Conservation (phyloP, 2,329 filamentous ascomycete genomes). For the Fonsecaea multimorphosa region DNA sequence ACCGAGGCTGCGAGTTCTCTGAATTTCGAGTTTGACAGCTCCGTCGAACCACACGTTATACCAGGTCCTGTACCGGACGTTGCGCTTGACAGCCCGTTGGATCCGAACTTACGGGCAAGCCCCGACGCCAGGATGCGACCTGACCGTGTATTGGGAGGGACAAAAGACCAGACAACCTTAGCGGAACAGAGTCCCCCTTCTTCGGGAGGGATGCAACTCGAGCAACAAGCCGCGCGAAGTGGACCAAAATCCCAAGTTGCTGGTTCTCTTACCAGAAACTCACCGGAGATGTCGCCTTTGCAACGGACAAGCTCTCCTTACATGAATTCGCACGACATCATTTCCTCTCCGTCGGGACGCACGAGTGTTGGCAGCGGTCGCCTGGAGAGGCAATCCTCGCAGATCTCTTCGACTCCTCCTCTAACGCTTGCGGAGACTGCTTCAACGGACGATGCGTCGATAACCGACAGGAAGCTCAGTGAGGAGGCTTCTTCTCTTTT, state of each 20-base stretch:
- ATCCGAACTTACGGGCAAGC: not conserved
- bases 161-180: not conserved
- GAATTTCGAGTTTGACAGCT: not conserved
- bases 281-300: not conserved
- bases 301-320: not conserved
- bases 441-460: slow-evolving; percentile 5
- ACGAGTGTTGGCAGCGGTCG: not conserved
- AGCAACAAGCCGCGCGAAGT: not conserved
- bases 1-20: too few species aligned
- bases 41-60: not conserved
- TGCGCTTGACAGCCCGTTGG: not conserved
- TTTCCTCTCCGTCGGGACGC: not conserved
- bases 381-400: not conserved
- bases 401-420: slow-evolving; percentile 4
- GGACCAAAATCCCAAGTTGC: not conserved
- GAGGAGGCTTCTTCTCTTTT: not conserved
- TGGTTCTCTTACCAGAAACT: slow-evolving; percentile 5
- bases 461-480: not conserved
- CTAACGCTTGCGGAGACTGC: slow-evolving; percentile 8
- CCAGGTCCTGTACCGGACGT: not conserved
- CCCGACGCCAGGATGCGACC: not conserved
- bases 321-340: not conserved
- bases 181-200: not conserved
- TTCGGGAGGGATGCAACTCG: not conserved
- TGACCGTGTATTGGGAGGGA: not conserved